Evolutionary conservation across 768 basidiomycete species (phyloP).

Genomic region (Mrakia frigida): DNA sequence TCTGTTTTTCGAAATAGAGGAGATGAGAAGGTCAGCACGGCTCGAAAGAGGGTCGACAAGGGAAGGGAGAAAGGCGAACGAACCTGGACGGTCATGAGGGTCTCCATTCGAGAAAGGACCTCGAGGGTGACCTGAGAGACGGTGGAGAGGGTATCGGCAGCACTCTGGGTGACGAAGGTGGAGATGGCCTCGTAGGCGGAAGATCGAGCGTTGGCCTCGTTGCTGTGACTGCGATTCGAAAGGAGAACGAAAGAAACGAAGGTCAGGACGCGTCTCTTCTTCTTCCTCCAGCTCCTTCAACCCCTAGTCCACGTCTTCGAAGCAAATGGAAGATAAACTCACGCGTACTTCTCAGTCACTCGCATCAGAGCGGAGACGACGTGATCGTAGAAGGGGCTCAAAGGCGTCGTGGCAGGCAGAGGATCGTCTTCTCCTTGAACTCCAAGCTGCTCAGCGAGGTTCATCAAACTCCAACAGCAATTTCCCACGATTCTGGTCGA

Average conservation of each 20-base stretch:
- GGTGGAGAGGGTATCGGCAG: slow-evolving; percentile 68
- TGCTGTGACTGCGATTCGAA: slow-evolving; percentile 52
- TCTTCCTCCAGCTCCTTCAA: no score
- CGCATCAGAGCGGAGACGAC: slow-evolving; percentile 75
- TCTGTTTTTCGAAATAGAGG: slow-evolving; percentile 47
- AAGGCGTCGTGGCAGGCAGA: slow-evolving; percentile 55
- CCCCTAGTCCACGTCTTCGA: neutral
- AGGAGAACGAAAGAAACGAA: neutral
- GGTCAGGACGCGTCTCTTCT: neutral
- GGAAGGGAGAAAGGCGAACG: slow-evolving; percentile 34
- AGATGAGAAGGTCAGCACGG: neutral
- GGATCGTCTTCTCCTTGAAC: slow-evolving; percentile 58
- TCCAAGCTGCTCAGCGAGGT: slow-evolving; percentile 83
- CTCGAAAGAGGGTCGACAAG: neutral
- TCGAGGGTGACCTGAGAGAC: slow-evolving; percentile 76
- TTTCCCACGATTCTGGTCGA: slow-evolving; percentile 81
- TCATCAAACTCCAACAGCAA: slow-evolving; percentile 96
- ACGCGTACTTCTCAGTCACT: slow-evolving; percentile 62
- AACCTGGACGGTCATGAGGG: slow-evolving; percentile 75
- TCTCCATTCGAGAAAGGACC: slow-evolving; percentile 85
- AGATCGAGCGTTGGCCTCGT: slow-evolving; percentile 88
- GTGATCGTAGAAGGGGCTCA: slow-evolving; percentile 84
- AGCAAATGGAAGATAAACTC: slow-evolving; percentile 47
- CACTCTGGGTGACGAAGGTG: slow-evolving; percentile 73
- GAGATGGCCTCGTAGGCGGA: slow-evolving; percentile 95